phyloP scores from a whole-genome alignment of 1,284 basidiomycete species.

The Puccinia hordei region DNA sequence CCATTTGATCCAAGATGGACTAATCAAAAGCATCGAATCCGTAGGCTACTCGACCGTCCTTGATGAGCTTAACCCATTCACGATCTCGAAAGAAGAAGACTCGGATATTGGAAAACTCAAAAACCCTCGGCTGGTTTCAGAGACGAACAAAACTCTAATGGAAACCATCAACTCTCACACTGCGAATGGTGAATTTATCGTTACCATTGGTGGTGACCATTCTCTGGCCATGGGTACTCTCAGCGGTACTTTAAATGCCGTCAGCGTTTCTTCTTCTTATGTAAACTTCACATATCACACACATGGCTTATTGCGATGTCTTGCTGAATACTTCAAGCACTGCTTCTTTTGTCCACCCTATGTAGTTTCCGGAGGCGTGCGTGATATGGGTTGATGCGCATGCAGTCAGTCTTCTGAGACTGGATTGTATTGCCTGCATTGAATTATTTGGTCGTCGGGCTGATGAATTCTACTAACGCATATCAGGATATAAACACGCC shows the following conservation, averaged over 20 bases:
- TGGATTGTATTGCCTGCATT: not conserved
- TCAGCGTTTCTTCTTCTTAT: slow-evolving; percentile 60
- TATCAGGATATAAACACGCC: slow-evolving; percentile 48
- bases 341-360: slow-evolving; percentile 27
- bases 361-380: slow-evolving; percentile 68
- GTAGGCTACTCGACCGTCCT: slow-evolving; percentile 87
- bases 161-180: slow-evolving; percentile 73
- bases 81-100: slow-evolving; percentile 62
- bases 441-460: not conserved
- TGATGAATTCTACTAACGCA: not conserved
- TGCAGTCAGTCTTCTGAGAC: slow-evolving; percentile 53
- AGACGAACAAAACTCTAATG: slow-evolving; percentile 80
- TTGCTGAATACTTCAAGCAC: slow-evolving; percentile 52
- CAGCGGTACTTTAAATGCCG: slow-evolving; percentile 71
- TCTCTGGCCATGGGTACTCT: slow-evolving; percentile 91
- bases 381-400: slow-evolving; percentile 76
- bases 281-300: not conserved
- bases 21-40: slow-evolving; percentile 69
- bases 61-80: slow-evolving; percentile 75
- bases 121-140: slow-evolving; percentile 79
- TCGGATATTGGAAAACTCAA: slow-evolving; percentile 83
- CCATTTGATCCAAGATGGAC: slow-evolving; percentile 78
- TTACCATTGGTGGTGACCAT: slow-evolving; percentile 96
- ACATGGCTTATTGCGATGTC: not conserved
- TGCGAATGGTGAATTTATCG: slow-evolving; percentile 75